Conservation (phyloP, 2,329 filamentous ascomycete species). For the Fusarium miscanthi region DNA sequence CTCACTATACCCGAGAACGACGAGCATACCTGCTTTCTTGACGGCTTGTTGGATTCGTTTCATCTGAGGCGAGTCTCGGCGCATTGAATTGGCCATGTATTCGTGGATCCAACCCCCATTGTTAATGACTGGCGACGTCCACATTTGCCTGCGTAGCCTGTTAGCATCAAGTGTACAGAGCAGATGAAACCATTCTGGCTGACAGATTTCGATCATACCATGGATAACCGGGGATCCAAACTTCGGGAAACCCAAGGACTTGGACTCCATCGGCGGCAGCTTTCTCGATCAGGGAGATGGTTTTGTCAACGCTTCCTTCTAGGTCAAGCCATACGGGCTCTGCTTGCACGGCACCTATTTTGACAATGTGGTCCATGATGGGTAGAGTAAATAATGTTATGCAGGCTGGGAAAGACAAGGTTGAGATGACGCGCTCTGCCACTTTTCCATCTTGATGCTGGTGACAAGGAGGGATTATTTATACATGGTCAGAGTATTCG, state of each 20-base stretch:
- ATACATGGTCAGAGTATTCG: not conserved
- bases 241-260: constrained; percentile 5
- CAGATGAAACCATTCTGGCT: not conserved
- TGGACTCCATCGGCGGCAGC: not conserved
- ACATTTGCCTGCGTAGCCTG: not conserved
- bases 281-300: not conserved
- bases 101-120: not conserved
- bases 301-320: not conserved
- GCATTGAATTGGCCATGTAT: constrained; percentile 2
- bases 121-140: not conserved
- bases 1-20: not conserved
- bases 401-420: not conserved
- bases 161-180: not conserved
- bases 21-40: not conserved
- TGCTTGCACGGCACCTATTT: not conserved
- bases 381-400: not conserved
- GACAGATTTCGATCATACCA: not conserved
- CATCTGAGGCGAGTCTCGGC: not conserved
- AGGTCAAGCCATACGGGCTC: not conserved
- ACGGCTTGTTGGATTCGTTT: not conserved
- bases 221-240: constrained; percentile 5
- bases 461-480: not conserved
- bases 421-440: not conserved
- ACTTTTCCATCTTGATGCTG: not conserved
- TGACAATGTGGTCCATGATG: not conserved